Base-by-base conservation (phyloP, 305 asterid species). In the Fraxinus nigra region DNA sequence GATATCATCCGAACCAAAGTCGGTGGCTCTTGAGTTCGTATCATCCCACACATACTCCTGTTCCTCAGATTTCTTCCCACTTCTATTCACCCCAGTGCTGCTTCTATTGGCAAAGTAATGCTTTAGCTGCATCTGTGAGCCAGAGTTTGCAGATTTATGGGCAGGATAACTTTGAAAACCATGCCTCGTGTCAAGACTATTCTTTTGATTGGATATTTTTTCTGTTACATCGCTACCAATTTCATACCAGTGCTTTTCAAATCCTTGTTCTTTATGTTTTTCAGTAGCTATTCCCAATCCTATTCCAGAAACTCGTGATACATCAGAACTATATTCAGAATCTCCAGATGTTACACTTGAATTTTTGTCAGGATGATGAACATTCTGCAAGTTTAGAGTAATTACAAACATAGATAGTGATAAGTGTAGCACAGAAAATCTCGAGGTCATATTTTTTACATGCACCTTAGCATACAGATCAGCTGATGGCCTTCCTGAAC, bases 31-130 rank as follows among this genome's bases (percentile, higher is more conserved):
- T 38, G 93, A 85, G 82, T 85, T 91, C 85, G 92, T 87, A 73
- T 91, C 98, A 67, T 92, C 95, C 99, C 99, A 94, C 84, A 82
- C 75, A 81, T 84, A 95, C 88, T 95, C 98, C 87, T 95, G 97
- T 90, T 94, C 99, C 89, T 94, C 99, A 8, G 95, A 88, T 87
- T 94, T 89, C 87, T 93, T 93, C 98, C 98, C 94, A 92, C 91
- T 93, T 84, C 77, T 88, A 77, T 84, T 86, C 86, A 86, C 83
- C 85, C 81, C 93, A 79, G 84, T 74, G 34, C 85, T 83, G 80
- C 77, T 88, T 83, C 89, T 86, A 80, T 82, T 80, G 28, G 87
- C 77, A n/a, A 87, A 78, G 80, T 69, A 80, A 74, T 86, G 89
- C 80, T 85, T 88, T 75, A 85, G 82, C 80, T 78, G 93, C 82